A percentile compares a stretch with the other conserved stretches of the same genome.
Evolutionary conservation across 108 stramenopile species (phyloP).

Genomic region (Aurantiochytrium sp.): DNA sequence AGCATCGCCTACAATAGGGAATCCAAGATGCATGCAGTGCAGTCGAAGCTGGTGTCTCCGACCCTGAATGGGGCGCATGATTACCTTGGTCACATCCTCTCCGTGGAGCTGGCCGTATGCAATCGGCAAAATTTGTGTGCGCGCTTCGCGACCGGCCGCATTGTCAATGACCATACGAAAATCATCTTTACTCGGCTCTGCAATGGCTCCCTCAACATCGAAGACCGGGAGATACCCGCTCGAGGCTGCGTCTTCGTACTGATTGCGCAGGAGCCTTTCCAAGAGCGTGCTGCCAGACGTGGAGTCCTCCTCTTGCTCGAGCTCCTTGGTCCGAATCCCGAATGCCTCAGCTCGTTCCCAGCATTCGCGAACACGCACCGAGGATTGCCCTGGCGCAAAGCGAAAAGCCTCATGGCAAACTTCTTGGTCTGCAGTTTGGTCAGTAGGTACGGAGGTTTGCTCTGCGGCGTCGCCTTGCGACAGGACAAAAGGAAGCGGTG

Average conservation of each 20-base stretch:
- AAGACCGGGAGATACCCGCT: not conserved
- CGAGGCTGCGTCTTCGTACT: not conserved
- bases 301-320: not conserved
- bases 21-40: conserved; percentile 68
- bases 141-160: not conserved
- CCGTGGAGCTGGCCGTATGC: not conserved
- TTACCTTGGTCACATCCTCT: conserved; percentile 66
- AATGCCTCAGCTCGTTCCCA: too few relatives aligned
- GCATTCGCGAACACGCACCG: too few relatives aligned
- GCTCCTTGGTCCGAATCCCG: too few relatives aligned
- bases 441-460: not conserved
- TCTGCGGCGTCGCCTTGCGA: not conserved
- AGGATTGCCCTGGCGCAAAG: too few relatives aligned
- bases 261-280: not conserved
- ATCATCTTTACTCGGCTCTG: not conserved
- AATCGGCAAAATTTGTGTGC: not conserved
- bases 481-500: not conserved
- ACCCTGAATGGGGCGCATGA: conserved; percentile 65
- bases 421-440: too few relatives aligned
- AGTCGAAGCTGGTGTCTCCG: conserved; percentile 84
- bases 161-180: conserved; percentile 16
- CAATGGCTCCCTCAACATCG: conserved; percentile 18
- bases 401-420: too few relatives aligned
- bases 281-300: not conserved
- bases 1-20: conserved; percentile 81